phyloP scores from a whole-genome alignment of 2,329 filamentous ascomycete genomes.

The Malbranchea zuffiana region DNA sequence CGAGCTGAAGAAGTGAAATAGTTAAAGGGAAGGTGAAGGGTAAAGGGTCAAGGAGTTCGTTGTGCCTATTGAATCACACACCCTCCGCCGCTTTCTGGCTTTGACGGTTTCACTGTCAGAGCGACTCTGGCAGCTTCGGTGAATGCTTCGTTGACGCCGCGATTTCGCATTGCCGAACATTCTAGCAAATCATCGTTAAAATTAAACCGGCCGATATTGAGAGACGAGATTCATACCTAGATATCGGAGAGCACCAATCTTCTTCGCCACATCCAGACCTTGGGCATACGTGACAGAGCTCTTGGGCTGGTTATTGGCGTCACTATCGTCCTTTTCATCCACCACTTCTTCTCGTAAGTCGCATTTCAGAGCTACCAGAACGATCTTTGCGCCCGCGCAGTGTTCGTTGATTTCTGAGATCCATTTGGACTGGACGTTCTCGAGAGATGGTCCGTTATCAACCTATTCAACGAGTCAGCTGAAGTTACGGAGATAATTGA shows the following conservation, averaged over 20 bases:
- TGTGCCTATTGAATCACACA: conserved; percentile 28
- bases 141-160: conserved; percentile 96
- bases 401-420: conserved; percentile 96
- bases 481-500: conserved; percentile 1
- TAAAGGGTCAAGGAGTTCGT: neutral
- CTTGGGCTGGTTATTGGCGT: conserved; percentile 26
- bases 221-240: conserved; percentile 46
- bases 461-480: conserved; percentile 40
- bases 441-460: conserved; percentile 88
- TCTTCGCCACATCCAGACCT: conserved; percentile 78
- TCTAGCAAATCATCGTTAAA: conserved; percentile 42
- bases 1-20: no score
- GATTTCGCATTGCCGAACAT: conserved; percentile 96
- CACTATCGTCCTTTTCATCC: conserved; percentile 58
- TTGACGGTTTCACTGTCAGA: conserved; percentile 43
- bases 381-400: conserved; percentile 87
- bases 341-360: conserved; percentile 71
- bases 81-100: conserved; percentile 23
- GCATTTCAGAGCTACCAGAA: conserved; percentile 92
- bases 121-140: conserved; percentile 95
- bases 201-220: neutral
- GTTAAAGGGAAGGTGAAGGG: neutral
- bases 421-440: conserved; percentile 99
- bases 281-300: conserved; percentile 71
- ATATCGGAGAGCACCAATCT: conserved; percentile 86